Conservation (phyloP, 352 stramenopile genomes). For the Globisporangium okanoganense region DNA sequence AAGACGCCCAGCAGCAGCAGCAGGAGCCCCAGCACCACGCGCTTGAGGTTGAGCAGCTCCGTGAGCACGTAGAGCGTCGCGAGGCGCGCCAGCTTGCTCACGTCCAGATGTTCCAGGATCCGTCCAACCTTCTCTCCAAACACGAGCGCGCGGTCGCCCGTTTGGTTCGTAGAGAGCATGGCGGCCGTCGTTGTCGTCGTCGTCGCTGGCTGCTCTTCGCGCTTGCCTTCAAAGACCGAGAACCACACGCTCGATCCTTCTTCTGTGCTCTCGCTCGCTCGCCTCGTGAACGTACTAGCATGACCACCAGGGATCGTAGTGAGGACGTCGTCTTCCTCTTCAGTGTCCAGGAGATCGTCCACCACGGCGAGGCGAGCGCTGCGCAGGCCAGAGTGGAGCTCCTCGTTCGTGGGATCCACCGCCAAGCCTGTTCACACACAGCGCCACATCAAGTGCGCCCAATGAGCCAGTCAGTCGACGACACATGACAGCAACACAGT, state of each 20-base stretch:
- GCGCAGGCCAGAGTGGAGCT: slow-evolving; percentile 43
- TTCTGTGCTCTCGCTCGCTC: not conserved
- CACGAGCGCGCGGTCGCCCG: slow-evolving; percentile 18
- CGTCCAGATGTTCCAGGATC: slow-evolving; percentile 50
- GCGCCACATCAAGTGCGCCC: not conserved
- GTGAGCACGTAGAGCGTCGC: slow-evolving; percentile 43
- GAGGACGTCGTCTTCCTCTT: slow-evolving; percentile 23
- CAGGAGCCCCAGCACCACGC: slow-evolving; percentile 37
- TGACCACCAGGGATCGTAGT: not conserved
- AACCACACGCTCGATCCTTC: not conserved
- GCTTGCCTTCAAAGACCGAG: not conserved
- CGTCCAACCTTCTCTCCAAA: slow-evolving; percentile 60
- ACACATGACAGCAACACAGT: not conserved
- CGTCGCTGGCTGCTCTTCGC: not conserved
- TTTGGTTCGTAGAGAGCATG: slow-evolving; percentile 1
- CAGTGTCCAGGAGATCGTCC: slow-evolving; percentile 30
- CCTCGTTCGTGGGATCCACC: slow-evolving; percentile 27
- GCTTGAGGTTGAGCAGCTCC: slow-evolving; percentile 50
- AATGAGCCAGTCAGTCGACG: not conserved
- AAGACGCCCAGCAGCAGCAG: slow-evolving; percentile 51
- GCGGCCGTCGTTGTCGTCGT: not conserved
- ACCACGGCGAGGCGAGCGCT: slow-evolving; percentile 53
- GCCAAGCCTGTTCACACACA: slow-evolving; percentile 32
- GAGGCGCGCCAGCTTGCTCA: slow-evolving; percentile 48
- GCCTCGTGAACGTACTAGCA: not conserved